phyloP scores from a whole-genome alignment of 208 protist genomes.

The Wallacemonas sp. region DNA sequence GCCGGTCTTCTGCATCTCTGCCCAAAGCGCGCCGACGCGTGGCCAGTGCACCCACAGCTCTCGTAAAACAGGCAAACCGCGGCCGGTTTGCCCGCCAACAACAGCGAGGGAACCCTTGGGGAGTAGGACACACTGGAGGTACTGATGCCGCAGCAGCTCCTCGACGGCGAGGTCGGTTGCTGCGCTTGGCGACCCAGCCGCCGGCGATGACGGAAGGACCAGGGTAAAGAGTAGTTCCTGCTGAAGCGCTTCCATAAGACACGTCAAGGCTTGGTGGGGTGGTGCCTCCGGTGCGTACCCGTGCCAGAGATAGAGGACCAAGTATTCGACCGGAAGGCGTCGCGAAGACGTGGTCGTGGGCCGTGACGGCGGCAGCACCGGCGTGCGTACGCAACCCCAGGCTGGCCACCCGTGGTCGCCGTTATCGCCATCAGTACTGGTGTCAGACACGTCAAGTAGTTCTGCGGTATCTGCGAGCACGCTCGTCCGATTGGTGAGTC shows the following conservation, averaged over 20 bases:
- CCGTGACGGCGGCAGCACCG: background rate
- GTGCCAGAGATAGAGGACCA: constrained; percentile 9
- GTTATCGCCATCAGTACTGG: background rate
- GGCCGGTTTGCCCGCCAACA: background rate
- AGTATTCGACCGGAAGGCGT: background rate
- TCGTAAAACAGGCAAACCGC: background rate
- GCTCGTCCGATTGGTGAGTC: background rate
- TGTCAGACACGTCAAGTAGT: background rate
- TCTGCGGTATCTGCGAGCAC: background rate
- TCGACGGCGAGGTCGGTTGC: constrained; percentile 6
- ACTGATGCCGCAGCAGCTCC: constrained; percentile 13
- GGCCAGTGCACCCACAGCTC: constrained; percentile 13
- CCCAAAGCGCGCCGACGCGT: background rate
- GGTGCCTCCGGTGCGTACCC: constrained; percentile 12
- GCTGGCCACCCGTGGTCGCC: background rate
- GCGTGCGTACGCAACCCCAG: constrained; percentile 3
- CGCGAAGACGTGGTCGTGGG: too few species aligned
- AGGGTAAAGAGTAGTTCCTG: constrained; percentile 6
- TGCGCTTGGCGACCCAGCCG: background rate
- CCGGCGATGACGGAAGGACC: background rate
- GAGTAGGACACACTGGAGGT: constrained; percentile 6
- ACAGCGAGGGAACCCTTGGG: background rate
- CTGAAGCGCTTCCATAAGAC: constrained; percentile 14
- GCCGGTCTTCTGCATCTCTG: background rate
- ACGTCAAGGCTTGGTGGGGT: constrained; percentile 12